phyloP scores from a whole-genome alignment of 2,329 filamentous ascomycete genomes.

The Amphichorda felina region DNA sequence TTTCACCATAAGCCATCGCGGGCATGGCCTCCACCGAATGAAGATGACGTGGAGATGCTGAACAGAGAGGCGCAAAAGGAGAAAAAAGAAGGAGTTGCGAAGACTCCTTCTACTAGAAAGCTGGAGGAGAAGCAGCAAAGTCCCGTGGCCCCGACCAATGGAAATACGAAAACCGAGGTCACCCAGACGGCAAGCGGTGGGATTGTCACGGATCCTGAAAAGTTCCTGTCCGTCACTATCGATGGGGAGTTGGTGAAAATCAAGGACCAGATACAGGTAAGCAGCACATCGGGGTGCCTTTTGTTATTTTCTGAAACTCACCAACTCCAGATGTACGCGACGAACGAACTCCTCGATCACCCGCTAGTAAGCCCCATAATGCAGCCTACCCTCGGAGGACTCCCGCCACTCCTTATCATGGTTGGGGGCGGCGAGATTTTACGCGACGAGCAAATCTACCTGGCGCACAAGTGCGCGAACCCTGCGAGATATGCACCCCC shows the following conservation, averaged over 20 bases:
- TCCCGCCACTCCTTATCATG: slow-evolving; percentile 79
- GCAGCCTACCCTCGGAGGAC: slow-evolving; percentile 77
- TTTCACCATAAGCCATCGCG: slow-evolving; percentile 84
- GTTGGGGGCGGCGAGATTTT: slow-evolving; percentile 82
- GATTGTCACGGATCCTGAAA: slow-evolving; percentile 13
- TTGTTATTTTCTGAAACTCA: slow-evolving; percentile 4
- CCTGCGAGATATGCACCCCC: slow-evolving; percentile 65
- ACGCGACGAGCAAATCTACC: slow-evolving; percentile 86
- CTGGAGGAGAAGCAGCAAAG: slow-evolving; percentile 20
- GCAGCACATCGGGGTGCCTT: too few relatives aligned
- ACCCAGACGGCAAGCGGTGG: slow-evolving; percentile 14
- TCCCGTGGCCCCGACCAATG: slow-evolving; percentile 15
- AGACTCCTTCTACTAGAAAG: background rate
- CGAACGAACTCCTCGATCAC: slow-evolving; percentile 75
- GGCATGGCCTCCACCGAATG: slow-evolving; percentile 86
- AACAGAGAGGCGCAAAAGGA: slow-evolving; percentile 36
- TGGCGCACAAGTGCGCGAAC: slow-evolving; percentile 89
- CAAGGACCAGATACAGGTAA: slow-evolving; percentile 84
- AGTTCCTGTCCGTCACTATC: slow-evolving; percentile 51
- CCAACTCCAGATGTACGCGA: slow-evolving; percentile 53
- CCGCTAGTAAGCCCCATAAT: slow-evolving; percentile 83
- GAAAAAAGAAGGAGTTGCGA: slow-evolving; percentile 9
- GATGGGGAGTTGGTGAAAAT: slow-evolving; percentile 61
- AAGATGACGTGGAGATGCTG: slow-evolving; percentile 54
- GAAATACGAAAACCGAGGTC: slow-evolving; percentile 5